These are phyloP conservation scores for Trichoderma sp. DNA, from an alignment of 2,329 filamentous ascomycete species.

Conservation along the genomic window DNA sequence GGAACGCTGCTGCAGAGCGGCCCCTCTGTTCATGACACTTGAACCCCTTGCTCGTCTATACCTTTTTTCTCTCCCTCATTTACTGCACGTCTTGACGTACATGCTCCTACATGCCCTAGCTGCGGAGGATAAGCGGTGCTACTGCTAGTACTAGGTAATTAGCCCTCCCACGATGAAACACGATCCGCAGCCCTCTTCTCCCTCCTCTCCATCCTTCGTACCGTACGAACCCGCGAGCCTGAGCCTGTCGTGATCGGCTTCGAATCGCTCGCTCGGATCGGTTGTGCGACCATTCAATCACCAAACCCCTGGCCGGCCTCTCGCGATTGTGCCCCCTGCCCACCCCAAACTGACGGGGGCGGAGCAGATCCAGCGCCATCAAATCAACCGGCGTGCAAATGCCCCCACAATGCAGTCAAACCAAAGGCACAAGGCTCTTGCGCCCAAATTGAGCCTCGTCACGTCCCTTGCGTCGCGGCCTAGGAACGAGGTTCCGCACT, in stretches of 20 bases:
- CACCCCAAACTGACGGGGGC: slow-evolving; percentile 17
- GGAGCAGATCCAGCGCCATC: slow-evolving; percentile 21
- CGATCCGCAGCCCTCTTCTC: background rate
- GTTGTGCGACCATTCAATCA: background rate
- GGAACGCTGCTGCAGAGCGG: slow-evolving; percentile 7
- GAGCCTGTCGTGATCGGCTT: background rate
- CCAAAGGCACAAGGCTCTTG: slow-evolving; percentile 5
- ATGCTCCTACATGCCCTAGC: background rate
- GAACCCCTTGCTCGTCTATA: background rate
- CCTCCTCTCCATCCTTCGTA: background rate
- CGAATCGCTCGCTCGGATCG: background rate
- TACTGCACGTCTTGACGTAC: background rate
- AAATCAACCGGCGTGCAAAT: slow-evolving; percentile 9
- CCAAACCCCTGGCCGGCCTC: background rate
- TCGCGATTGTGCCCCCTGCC: slow-evolving; percentile 7
- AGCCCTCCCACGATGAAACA: background rate
- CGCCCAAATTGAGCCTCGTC: slow-evolving; percentile 21
- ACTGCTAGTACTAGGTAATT: background rate
- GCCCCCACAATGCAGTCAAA: slow-evolving; percentile 20
- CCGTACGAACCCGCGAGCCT: background rate
- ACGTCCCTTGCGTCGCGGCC: slow-evolving; percentile 24
- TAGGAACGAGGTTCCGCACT: slow-evolving; percentile 18
- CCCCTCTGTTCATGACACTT: slow-evolving; percentile 1
- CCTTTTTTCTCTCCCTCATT: background rate
- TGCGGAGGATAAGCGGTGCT: background rate